phyloP scores from a whole-genome alignment of 208 protist genomes.

The Leishmania martiniquensis region DNA sequence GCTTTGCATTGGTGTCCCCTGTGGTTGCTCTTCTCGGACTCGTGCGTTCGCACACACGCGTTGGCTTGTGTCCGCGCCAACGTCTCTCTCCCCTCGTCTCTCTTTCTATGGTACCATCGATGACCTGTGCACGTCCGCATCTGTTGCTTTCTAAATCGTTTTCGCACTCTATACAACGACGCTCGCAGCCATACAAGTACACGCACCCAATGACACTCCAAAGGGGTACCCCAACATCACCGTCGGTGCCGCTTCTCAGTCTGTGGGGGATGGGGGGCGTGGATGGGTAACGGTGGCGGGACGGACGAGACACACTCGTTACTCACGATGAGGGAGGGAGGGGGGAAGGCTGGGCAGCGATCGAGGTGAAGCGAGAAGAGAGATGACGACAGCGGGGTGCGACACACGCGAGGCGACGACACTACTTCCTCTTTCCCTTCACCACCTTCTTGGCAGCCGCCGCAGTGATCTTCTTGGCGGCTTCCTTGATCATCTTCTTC shows the following conservation, averaged over 20 bases:
- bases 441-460: constrained; percentile 36
- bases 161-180: background rate
- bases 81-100: background rate
- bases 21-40: background rate
- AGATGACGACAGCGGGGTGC: background rate
- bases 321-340: background rate
- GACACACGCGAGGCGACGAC: background rate
- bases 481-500: constrained; percentile 45
- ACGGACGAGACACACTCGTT: background rate
- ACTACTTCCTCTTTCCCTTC: constrained; percentile 51
- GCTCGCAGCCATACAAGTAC: background rate
- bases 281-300: background rate
- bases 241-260: background rate
- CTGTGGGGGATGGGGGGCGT: background rate
- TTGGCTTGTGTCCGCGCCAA: background rate
- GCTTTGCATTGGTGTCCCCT: background rate
- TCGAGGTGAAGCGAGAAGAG: background rate
- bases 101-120: background rate
- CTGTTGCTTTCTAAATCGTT: no score
- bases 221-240: background rate
- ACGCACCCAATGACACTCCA: constrained; percentile 2
- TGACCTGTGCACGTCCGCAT: background rate
- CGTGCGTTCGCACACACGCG: no score
- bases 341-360: background rate
- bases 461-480: constrained; percentile 26